Conservation (phyloP, 176 grass and related monocot species). For the Elymus sibiricus region DNA sequence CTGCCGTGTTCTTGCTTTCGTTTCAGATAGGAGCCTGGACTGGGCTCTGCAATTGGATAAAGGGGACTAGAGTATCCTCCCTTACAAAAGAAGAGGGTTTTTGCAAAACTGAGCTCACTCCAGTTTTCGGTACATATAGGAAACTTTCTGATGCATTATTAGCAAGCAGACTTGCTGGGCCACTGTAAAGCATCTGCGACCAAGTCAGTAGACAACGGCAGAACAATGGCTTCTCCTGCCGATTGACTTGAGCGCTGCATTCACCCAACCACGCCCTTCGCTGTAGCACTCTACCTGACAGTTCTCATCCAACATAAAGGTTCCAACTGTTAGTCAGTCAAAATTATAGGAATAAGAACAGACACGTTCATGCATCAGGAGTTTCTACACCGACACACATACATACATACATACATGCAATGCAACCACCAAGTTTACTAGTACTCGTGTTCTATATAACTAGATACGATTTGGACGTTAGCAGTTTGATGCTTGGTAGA, state of each 20-base stretch:
- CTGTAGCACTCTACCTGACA: constrained; percentile 61
- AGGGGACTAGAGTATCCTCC: too few species aligned
- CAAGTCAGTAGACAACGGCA: constrained; percentile 39
- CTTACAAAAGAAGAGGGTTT: too few species aligned
- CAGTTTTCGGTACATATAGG: too few species aligned
- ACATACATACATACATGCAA: not conserved
- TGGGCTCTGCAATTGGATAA: too few species aligned
- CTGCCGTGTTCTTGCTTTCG: too few species aligned
- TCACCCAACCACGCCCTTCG: constrained; percentile 46
- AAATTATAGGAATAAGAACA: not conserved
- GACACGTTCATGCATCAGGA: not conserved
- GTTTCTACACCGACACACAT: not conserved
- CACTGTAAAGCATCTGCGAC: not conserved
- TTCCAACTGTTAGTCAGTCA: not conserved
- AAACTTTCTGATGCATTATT: too few species aligned
- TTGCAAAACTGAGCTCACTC: too few species aligned
- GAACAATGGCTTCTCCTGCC: constrained; percentile 50
- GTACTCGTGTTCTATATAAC: not conserved
- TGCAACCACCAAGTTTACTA: not conserved
- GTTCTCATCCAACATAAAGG: not conserved
- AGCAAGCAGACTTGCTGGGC: too few species aligned
- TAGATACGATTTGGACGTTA: not conserved
- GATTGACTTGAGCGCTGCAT: constrained; percentile 39
- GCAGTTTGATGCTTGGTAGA: not conserved
- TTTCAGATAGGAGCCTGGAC: too few species aligned